Percentiles rank a stretch among this genome's conserved stretches.
Evolutionary conservation across 2,329 filamentous ascomycete species (phyloP).

Genomic region (Sclerotiophoma versabilis): DNA sequence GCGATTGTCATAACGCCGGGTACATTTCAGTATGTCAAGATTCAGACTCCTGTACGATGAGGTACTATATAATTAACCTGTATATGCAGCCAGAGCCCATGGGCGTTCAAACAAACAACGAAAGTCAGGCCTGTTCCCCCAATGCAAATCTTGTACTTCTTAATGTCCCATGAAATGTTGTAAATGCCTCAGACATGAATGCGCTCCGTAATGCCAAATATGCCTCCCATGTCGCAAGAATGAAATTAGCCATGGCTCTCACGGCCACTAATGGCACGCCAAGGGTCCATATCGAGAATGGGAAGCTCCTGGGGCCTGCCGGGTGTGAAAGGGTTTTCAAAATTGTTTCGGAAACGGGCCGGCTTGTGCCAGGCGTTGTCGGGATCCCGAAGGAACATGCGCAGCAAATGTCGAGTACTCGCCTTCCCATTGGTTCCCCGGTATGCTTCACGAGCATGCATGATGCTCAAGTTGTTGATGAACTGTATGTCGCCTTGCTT

Average conservation of each 20-base stretch:
- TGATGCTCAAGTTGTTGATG: slow-evolving; percentile 46
- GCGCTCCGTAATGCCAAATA: background rate
- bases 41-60: slow-evolving; percentile 13
- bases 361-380: slow-evolving; percentile 45
- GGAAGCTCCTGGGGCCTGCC: slow-evolving; percentile 44
- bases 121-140: slow-evolving; percentile 5
- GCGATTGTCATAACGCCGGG: slow-evolving; percentile 9
- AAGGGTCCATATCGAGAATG: slow-evolving; percentile 45
- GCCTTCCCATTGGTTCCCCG: slow-evolving; percentile 28
- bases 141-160: slow-evolving; percentile 13
- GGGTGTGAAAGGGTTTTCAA: slow-evolving; percentile 42
- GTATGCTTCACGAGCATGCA: slow-evolving; percentile 48
- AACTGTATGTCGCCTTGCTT: slow-evolving; percentile 47
- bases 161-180: slow-evolving; percentile 4
- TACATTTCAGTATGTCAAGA: slow-evolving; percentile 18
- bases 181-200: slow-evolving; percentile 6
- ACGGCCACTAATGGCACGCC: slow-evolving; percentile 48
- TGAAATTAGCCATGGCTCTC: slow-evolving; percentile 45
- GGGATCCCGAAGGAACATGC: slow-evolving; percentile 49
- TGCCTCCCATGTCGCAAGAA: background rate
- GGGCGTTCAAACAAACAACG: background rate
- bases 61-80: slow-evolving; percentile 15
- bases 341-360: slow-evolving; percentile 32
- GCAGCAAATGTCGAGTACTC: slow-evolving; percentile 45
- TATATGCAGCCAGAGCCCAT: slow-evolving; percentile 13